These are phyloP conservation scores for Nicotiana noctiflora DNA, from an alignment of 257 asterid species.

Conservation along the genomic window DNA sequence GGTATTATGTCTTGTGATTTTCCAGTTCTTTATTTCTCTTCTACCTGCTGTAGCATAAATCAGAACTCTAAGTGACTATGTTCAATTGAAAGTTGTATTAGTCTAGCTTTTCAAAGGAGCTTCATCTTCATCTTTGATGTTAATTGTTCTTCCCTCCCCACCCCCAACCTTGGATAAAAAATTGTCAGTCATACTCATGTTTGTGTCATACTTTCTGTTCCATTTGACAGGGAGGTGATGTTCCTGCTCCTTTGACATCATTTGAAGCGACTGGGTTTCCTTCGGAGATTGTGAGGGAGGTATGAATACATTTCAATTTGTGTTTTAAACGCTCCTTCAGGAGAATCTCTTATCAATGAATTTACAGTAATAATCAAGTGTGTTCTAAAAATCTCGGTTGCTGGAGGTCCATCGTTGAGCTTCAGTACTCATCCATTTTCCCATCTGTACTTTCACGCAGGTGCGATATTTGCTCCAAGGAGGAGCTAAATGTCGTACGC, in stretches of 20 bases:
- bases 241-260: slow-evolving; percentile 70
- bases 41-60: neutral
- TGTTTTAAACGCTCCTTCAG: neutral
- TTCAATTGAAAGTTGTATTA: neutral
- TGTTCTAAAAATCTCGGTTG: too few species aligned
- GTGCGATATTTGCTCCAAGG: slow-evolving; percentile 99
- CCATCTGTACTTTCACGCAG: slow-evolving; percentile 66
- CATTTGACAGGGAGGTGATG: slow-evolving; percentile 66
- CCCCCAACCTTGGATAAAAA: neutral
- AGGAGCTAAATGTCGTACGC: slow-evolving; percentile 96
- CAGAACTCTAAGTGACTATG: neutral
- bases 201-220: slow-evolving; percentile 6
- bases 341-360: neutral
- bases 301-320: slow-evolving; percentile 18
- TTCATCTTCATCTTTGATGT: neutral
- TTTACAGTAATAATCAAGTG: neutral
- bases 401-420: slow-evolving; percentile 42
- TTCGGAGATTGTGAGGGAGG: slow-evolving; percentile 90
- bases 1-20: neutral
- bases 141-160: neutral
- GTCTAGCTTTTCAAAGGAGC: neutral
- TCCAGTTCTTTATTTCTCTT: neutral
- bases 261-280: slow-evolving; percentile 81
- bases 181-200: neutral
- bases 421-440: slow-evolving; percentile 45